Conservation (phyloP, 2,329 filamentous ascomycete genomes). For the Xylaria sp. region DNA sequence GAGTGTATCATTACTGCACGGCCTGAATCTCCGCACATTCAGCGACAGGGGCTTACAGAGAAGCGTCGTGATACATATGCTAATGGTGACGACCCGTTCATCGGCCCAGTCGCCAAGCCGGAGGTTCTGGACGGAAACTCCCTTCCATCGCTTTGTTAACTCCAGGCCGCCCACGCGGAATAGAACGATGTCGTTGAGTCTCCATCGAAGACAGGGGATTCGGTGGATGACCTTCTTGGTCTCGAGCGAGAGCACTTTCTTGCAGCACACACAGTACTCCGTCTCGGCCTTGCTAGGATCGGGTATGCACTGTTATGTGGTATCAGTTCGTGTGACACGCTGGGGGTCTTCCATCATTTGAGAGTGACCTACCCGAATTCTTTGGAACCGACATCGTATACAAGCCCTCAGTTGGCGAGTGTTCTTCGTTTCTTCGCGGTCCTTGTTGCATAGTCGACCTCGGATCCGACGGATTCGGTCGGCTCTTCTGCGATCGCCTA, state of each 20-base stretch:
- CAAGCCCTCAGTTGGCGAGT: conserved; percentile 54
- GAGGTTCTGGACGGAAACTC: conserved; percentile 56
- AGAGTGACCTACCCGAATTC: conserved; percentile 54
- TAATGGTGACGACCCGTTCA: conserved; percentile 49
- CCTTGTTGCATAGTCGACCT: conserved; percentile 33
- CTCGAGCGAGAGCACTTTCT: conserved; percentile 49
- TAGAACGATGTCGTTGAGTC: conserved; percentile 55
- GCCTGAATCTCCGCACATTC: conserved; percentile 56
- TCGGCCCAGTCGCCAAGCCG: conserved; percentile 48
- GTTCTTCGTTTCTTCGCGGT: conserved; percentile 41
- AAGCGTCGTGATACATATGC: conserved; percentile 55
- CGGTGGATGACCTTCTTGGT: conserved; percentile 62
- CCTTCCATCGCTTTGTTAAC: conserved; percentile 58
- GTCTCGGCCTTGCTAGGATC: conserved; percentile 49
- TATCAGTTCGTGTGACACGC: conserved; percentile 30
- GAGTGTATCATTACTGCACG: conserved; percentile 53
- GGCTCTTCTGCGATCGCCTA: conserved; percentile 13
- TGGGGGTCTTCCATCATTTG: background rate
- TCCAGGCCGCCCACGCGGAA: conserved; percentile 58
- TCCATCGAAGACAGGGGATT: conserved; percentile 58
- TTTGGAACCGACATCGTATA: conserved; percentile 59
- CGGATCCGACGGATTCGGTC: conserved; percentile 34
- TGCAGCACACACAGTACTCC: conserved; percentile 55
- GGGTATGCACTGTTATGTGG: conserved; percentile 52
- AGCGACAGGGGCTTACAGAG: conserved; percentile 52